Conservation (phyloP, 2,329 filamentous ascomycete genomes). For the Diplodia corticola region DNA sequence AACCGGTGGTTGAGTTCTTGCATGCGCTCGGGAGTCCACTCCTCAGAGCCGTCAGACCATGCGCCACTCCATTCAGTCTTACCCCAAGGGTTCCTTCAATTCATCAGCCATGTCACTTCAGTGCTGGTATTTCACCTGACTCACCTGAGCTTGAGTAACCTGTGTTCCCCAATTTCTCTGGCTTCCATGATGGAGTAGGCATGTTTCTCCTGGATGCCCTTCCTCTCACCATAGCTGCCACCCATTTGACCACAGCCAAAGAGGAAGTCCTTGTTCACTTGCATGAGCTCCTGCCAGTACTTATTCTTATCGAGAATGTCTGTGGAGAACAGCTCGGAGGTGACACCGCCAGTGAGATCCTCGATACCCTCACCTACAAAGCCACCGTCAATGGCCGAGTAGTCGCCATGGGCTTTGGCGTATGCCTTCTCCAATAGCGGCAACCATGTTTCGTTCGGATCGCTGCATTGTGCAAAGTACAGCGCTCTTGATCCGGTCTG, state of each 20-base stretch:
- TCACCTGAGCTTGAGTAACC: conserved; percentile 62
- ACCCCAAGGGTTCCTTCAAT: conserved; percentile 73
- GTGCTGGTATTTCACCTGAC: conserved; percentile 31
- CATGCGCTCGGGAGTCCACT: conserved; percentile 81
- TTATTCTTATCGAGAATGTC: conserved; percentile 74
- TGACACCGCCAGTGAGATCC: conserved; percentile 66
- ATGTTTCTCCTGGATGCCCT: conserved; percentile 46
- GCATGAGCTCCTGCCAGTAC: conserved; percentile 79
- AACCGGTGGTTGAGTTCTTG: conserved; percentile 69
- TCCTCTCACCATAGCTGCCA: conserved; percentile 59
- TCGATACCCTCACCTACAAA: conserved; percentile 62
- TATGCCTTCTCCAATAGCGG: conserved; percentile 80
- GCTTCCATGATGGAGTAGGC: conserved; percentile 60
- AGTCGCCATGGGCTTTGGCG: conserved; percentile 82
- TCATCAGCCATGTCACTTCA: neutral
- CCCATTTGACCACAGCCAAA: conserved; percentile 71
- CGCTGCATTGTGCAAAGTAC: conserved; percentile 73
- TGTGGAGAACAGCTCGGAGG: conserved; percentile 64
- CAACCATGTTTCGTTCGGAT: conserved; percentile 80
- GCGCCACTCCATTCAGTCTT: conserved; percentile 76
- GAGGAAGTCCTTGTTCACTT: conserved; percentile 76
- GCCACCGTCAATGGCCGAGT: conserved; percentile 70
- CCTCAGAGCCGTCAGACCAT: conserved; percentile 78
- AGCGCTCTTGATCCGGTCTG: conserved; percentile 75
- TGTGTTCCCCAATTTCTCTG: conserved; percentile 53